phyloP scores from a whole-genome alignment of 257 asterid genomes.

The Voacanga thouarsii region DNA sequence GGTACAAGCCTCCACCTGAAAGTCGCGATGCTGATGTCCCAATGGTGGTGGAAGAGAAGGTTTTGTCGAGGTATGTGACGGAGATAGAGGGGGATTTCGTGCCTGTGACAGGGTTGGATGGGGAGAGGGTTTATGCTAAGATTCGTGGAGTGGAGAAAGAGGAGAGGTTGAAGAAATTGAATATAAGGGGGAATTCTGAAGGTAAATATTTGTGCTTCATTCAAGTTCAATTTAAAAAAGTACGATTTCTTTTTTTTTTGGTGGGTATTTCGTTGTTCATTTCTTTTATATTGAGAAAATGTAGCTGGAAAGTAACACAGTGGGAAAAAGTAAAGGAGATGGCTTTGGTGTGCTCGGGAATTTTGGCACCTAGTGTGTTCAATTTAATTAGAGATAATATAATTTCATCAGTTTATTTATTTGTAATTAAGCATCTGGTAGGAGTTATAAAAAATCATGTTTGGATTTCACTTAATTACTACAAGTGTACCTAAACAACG shows the following conservation, averaged over 20 bases:
- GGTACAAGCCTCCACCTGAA: conserved; percentile 42
- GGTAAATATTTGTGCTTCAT: conserved; percentile 33
- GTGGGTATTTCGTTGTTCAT: too few relatives aligned
- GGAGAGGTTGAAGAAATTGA: conserved; percentile 45
- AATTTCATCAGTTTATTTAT: neutral
- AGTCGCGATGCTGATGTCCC: conserved; percentile 46
- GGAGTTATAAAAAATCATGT: neutral
- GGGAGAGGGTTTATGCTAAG: conserved; percentile 93
- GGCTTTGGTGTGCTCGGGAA: neutral
- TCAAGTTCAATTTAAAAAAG: neutral
- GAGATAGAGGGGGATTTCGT: conserved; percentile 85
- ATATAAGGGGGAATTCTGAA: conserved; percentile 29
- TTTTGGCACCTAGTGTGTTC: neutral
- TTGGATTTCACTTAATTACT: neutral
- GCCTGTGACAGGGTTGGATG: conserved; percentile 90
- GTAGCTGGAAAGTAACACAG: neutral
- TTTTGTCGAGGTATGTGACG: conserved; percentile 62
- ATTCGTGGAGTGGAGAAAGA: conserved; percentile 41
- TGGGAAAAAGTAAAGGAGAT: neutral
- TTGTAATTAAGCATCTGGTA: neutral
- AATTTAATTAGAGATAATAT: neutral
- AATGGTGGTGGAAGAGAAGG: conserved; percentile 47
- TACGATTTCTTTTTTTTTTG: neutral
- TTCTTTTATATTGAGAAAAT: neutral
- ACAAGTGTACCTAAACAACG: neutral